Evolutionary conservation across 768 basidiomycete genomes (phyloP), one percentile per base, ranked within the genome.

Genomic region (Candolleomyces aberdarensis): DNA sequence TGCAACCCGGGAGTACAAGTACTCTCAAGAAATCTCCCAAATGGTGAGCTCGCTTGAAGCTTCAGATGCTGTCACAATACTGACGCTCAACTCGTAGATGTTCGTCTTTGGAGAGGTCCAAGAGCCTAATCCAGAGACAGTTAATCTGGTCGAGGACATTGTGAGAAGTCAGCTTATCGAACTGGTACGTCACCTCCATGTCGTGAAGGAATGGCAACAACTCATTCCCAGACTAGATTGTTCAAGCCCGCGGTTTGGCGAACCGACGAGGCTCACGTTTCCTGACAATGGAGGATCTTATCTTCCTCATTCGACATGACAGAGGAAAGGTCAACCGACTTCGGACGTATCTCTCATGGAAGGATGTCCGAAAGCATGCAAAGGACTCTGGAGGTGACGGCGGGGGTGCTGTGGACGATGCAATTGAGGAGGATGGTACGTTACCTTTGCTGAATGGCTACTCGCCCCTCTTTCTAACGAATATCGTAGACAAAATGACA

Each of bases 101-200:
- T 97, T 96, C 69, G 96, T 97, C 48, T 96, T 97, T 72, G 94
- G 94, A 9, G 94, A 96, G 75, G 91, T 96, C 3, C 91, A 94
- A 70, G 94, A 96, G 60, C 93, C 95, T 1, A 84, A 87, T 58
- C 80, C 82, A 14, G 94, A 94, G 58, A 94, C 96, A 0, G 91
- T 95, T 14, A 92, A 92, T 67, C 83, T 95, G 36, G 92, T 98
- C n/a, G 95, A 98, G 72, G 95, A 98, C 69, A 93, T 96, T 55
- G 91, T 96, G 19, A 84, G 92, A 41, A 83, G 91, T 57, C 94
- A 98, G 65, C 81, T 98, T 49, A 91, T 95, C 58, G 94, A 97
- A 72, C 85, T 97, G 57, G 95, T 95, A 60, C 54, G 83, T 62
- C 40, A 20, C 39, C 19, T 39, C 32, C 52, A 19, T 20, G 22